phyloP scores from a whole-genome alignment of 805 yeast genomes.

The Lipomyces mesembrius region DNA sequence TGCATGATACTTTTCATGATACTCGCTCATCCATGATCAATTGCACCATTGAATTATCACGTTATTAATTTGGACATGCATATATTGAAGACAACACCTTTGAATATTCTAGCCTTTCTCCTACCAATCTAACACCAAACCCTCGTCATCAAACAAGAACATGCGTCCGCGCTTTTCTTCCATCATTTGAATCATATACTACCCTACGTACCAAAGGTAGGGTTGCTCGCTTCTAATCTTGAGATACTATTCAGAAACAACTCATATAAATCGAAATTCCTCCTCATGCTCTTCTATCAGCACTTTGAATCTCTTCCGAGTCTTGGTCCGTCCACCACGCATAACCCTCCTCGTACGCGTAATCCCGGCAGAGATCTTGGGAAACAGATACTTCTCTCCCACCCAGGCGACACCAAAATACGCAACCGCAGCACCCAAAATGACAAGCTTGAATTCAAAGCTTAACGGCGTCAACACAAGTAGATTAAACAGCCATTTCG shows the following conservation, averaged over 20 bases:
- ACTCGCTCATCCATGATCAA: neutral
- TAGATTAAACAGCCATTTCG: constrained; percentile 62
- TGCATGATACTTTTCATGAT: neutral
- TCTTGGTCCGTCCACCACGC: constrained; percentile 39
- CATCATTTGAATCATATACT: neutral
- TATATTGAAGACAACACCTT: neutral
- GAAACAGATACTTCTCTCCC: constrained; percentile 54
- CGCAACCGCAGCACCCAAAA: constrained; percentile 53
- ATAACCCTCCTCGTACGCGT: constrained; percentile 20
- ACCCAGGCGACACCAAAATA: constrained; percentile 57
- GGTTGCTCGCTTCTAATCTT: neutral
- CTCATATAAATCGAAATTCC: constrained; percentile 15
- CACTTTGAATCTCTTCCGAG: constrained; percentile 47
- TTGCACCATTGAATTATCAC: neutral
- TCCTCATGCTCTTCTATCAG: constrained; percentile 36
- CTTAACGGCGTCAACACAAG: constrained; percentile 77
- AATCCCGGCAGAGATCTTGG: constrained; percentile 47
- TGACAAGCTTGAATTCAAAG: constrained; percentile 53
- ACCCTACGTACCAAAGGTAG: neutral
- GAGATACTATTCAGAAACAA: neutral
- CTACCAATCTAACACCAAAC: neutral
- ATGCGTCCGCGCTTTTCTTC: neutral
- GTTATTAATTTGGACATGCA: neutral
- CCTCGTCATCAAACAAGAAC: neutral
- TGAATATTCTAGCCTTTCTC: neutral